These are phyloP conservation scores for Colletotrichum neosansevieriae DNA, from an alignment of 2,329 filamentous ascomycete species.

Conservation along the genomic window DNA sequence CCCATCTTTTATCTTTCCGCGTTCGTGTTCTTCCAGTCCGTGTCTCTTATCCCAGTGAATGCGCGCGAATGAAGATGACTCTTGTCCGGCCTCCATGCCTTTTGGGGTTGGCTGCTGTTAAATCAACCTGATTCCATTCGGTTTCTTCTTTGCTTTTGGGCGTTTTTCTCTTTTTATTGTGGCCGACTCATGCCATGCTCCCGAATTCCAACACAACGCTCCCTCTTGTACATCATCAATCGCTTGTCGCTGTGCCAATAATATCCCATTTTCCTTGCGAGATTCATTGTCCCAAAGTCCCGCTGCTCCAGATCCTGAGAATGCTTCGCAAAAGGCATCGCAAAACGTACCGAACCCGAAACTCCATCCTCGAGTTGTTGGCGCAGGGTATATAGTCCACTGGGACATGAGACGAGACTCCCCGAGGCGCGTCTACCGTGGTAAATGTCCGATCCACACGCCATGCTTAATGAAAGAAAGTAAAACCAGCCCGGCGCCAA, in stretches of 20 bases:
- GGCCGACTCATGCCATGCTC: conserved; percentile 33
- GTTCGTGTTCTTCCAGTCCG: conserved; percentile 7
- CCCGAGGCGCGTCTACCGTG: conserved; percentile 33
- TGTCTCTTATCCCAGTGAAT: conserved; percentile 28
- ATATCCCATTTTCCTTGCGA: conserved; percentile 29
- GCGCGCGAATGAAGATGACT: background rate
- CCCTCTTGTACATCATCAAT: conserved; percentile 21
- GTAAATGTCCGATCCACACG: conserved; percentile 39
- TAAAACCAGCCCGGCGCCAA: conserved; percentile 25
- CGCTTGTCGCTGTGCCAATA: conserved; percentile 32
- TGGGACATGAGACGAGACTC: conserved; percentile 29
- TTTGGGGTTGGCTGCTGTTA: conserved; percentile 7
- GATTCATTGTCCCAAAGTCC: conserved; percentile 17
- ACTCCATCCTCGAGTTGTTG: conserved; percentile 34
- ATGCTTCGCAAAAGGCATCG: conserved; percentile 35
- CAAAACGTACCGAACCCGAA: conserved; percentile 34
- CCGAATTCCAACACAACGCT: conserved; percentile 33
- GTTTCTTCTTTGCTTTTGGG: conserved; percentile 37
- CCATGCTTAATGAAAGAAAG: conserved; percentile 40
- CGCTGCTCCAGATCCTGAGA: conserved; percentile 22
- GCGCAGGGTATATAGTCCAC: conserved; percentile 34
- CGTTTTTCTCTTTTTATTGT: conserved; percentile 26
- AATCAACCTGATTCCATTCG: conserved; percentile 31
- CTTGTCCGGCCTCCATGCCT: conserved; percentile 3
- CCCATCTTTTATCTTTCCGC: conserved; percentile 6